Conservation (phyloP, 768 basidiomycete genomes). For the Amanita subjunquillea region DNA sequence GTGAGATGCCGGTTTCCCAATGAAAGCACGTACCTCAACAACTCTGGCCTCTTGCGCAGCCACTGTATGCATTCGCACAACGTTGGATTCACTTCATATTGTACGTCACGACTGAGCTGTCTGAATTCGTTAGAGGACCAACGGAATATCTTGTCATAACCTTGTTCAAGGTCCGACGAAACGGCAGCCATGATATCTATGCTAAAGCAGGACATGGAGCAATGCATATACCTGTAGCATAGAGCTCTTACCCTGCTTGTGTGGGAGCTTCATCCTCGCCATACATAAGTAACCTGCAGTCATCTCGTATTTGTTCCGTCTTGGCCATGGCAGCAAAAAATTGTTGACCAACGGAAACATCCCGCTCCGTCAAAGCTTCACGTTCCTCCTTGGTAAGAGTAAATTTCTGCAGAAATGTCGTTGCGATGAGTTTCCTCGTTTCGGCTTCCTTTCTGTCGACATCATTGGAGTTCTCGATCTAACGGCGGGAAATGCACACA, state of each 20-base stretch:
- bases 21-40: slow-evolving; percentile 45
- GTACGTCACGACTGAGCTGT: slow-evolving; percentile 61
- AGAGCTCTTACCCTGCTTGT: slow-evolving; percentile 53
- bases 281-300: slow-evolving; percentile 80
- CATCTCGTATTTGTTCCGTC: slow-evolving; percentile 69
- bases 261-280: slow-evolving; percentile 69
- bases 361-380: slow-evolving; percentile 66
- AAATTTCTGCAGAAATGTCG: slow-evolving; percentile 76
- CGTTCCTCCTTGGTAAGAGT: slow-evolving; percentile 69
- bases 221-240: neutral
- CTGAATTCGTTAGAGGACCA: slow-evolving; percentile 84
- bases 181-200: slow-evolving; percentile 85
- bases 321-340: slow-evolving; percentile 88
- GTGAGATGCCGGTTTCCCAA: neutral
- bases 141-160: slow-evolving; percentile 80
- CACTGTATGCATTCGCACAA: slow-evolving; percentile 68
- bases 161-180: slow-evolving; percentile 75
- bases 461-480: neutral
- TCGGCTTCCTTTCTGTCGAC: slow-evolving; percentile 53
- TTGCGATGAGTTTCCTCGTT: slow-evolving; percentile 61
- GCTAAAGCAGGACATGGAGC: slow-evolving; percentile 26
- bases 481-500: neutral
- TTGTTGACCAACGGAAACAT: slow-evolving; percentile 59
- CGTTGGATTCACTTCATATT: slow-evolving; percentile 53
- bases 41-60: slow-evolving; percentile 67